Evolutionary conservation across 768 basidiomycete species (phyloP).

Genomic region (Suillus spraguei): DNA sequence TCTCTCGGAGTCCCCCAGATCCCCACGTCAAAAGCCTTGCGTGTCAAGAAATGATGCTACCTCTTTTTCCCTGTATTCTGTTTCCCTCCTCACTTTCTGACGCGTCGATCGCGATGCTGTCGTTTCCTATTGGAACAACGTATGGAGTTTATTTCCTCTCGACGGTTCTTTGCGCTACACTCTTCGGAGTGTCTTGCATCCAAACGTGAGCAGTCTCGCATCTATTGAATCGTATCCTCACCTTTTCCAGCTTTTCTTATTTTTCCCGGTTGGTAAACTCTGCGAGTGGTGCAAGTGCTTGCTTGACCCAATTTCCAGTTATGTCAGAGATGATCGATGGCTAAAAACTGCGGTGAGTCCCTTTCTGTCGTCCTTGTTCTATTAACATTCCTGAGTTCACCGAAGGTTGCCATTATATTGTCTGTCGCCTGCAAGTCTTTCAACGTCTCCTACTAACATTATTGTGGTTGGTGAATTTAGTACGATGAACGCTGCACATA

Average conservation of each 20-base stretch:
- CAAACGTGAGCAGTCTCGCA: slow-evolving; percentile 1
- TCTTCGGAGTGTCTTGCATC: slow-evolving; percentile 1
- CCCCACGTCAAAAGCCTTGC: background rate
- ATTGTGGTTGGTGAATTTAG: background rate
- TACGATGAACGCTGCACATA: background rate
- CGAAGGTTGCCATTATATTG: slow-evolving; percentile 3
- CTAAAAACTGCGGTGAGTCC: background rate
- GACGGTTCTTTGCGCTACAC: background rate
- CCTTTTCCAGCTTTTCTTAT: background rate
- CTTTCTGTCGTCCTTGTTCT: background rate
- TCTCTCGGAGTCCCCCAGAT: background rate
- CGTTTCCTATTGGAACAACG: background rate
- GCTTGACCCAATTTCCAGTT: background rate
- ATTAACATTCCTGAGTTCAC: background rate
- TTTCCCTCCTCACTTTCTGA: background rate
- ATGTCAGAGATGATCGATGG: slow-evolving; percentile 9
- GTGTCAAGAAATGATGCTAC: background rate
- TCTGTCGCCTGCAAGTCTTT: background rate
- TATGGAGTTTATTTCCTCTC: slow-evolving; percentile 5
- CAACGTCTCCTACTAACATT: background rate
- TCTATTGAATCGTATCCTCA: background rate
- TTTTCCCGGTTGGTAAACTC: slow-evolving; percentile 2
- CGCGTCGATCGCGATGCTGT: slow-evolving; percentile 5
- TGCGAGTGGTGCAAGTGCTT: background rate
- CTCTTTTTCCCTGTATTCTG: background rate